These are phyloP conservation scores for Vanrija humicola DNA, from an alignment of 1,284 basidiomycete species.

Conservation along the genomic window DNA sequence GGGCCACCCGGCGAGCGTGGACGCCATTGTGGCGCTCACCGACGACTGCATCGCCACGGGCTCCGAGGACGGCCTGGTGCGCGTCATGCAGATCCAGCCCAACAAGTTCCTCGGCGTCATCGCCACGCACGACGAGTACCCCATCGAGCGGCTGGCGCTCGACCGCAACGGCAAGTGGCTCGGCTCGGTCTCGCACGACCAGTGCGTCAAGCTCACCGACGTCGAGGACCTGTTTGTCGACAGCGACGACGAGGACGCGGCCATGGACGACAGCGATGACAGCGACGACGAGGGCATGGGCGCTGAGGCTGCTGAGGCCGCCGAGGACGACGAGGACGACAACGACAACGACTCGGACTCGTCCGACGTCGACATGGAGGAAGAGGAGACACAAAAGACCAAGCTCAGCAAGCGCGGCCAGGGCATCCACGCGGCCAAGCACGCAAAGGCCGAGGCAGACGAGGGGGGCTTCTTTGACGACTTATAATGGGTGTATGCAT, in stretches of 20 bases:
- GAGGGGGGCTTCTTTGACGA: slow-evolving; percentile 65
- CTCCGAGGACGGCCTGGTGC: slow-evolving; percentile 85
- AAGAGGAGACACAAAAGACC: slow-evolving; percentile 36
- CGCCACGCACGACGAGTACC: slow-evolving; percentile 83
- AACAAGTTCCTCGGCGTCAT: slow-evolving; percentile 86
- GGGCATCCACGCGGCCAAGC: slow-evolving; percentile 14
- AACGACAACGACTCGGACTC: slow-evolving; percentile 24
- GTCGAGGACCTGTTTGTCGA: slow-evolving; percentile 61
- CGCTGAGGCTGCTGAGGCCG: slow-evolving; percentile 16
- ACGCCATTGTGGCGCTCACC: slow-evolving; percentile 73
- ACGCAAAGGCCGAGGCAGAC: slow-evolving; percentile 50
- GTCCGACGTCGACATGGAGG: slow-evolving; percentile 16
- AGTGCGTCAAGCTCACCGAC: slow-evolving; percentile 78
- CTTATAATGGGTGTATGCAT: neutral
- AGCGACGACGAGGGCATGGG: slow-evolving; percentile 13
- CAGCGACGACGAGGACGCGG: slow-evolving; percentile 54
- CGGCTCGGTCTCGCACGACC: slow-evolving; percentile 90
- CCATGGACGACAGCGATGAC: slow-evolving; percentile 48
- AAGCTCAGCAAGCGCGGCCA: slow-evolving; percentile 23
- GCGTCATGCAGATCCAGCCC: slow-evolving; percentile 84
- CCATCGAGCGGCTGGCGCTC: slow-evolving; percentile 75
- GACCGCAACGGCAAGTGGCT: slow-evolving; percentile 68
- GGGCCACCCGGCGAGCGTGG: slow-evolving; percentile 82
- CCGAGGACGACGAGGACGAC: slow-evolving; percentile 12
- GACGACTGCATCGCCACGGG: slow-evolving; percentile 72